These are phyloP conservation scores for Pseudohyphozyma bogoriensis DNA, from an alignment of 768 basidiomycete genomes.

Conservation along the genomic window DNA sequence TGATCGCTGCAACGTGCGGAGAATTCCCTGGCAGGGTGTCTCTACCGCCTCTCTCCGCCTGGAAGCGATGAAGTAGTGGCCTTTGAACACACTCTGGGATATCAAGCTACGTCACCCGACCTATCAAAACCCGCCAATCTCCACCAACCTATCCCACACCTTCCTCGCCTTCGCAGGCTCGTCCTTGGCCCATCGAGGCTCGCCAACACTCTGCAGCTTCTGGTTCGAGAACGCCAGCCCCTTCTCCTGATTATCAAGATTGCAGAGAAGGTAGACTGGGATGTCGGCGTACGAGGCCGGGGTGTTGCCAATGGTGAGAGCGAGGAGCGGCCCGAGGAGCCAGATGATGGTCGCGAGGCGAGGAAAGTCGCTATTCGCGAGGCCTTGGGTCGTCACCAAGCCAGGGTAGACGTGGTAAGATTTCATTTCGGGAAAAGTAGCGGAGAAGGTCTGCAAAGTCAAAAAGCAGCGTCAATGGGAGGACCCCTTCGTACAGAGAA, in stretches of 20 bases:
- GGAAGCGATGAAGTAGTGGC: too few species aligned
- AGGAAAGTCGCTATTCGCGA: background rate
- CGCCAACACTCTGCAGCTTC: background rate
- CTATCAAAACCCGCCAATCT: conserved; percentile 19
- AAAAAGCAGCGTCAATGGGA: too few species aligned
- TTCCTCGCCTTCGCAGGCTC: background rate
- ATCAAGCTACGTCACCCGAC: conserved; percentile 22
- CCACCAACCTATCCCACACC: background rate
- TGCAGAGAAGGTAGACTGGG: background rate
- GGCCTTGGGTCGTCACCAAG: background rate
- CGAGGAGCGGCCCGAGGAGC: background rate
- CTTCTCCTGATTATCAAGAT: background rate
- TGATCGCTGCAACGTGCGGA: too few species aligned
- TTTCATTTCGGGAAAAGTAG: background rate
- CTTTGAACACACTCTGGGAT: too few species aligned
- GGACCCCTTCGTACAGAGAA: too few species aligned
- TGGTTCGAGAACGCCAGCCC: too few species aligned
- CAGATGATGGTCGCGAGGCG: background rate
- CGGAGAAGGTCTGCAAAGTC: too few species aligned
- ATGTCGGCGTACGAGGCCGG: background rate
- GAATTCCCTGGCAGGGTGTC: background rate
- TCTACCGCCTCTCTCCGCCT: background rate
- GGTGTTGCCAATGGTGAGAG: background rate
- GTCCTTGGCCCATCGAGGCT: background rate
- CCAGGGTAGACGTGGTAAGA: background rate